Base-by-base conservation (phyloP, 139 green algal species). In the Coelastrella sp. region DNA sequence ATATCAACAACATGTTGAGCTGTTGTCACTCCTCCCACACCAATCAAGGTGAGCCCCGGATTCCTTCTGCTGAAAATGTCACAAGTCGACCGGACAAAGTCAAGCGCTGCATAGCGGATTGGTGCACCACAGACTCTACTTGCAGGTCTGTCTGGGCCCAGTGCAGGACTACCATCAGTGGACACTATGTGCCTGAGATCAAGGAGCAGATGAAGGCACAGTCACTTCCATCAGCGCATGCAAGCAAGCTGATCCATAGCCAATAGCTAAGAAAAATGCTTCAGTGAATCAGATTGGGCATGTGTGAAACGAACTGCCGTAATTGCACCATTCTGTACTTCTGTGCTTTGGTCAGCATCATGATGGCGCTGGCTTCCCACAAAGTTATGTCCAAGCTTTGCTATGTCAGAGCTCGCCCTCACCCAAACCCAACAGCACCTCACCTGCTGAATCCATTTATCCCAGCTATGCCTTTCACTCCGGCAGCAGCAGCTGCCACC, bases 101-200 rank as follows among this genome's bases (percentile, higher is more conserved):
- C 38, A 37, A 86, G 79, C 27, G 79, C 85, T 35, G 79, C 85
- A 0, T 35, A 37, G 8, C 85, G 79, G 27, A 89, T 86, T 35
- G 85, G 79, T 7, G 83, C 85, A 6, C 85, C 85, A 37, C 85
- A 89, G 45, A 89, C 85, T 6, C 85, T 79, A 34, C 79, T 87
- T 60, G 79, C 69, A 13, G 72, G 85, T 3, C 85, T 63, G 48
- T 81, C 71, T 2, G 62, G 71, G 48, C 85, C 85, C 3, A 89
- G 62, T 17, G 85, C 85, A 37, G 79, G 79, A 0, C 5, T n/a
- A 8, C 78, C 79, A 27, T 80, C 85, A 3, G 23, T 32, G 34
- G 50, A 5, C 3, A 85, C 32, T 27, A 85, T 63, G 27, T 27
- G 17, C 78, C 78, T 85, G 60, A n/a, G n/a, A n/a, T n/a, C n/a